Base-by-base conservation (phyloP, 208 protist species). In the Crithidia expoeki region DNA sequence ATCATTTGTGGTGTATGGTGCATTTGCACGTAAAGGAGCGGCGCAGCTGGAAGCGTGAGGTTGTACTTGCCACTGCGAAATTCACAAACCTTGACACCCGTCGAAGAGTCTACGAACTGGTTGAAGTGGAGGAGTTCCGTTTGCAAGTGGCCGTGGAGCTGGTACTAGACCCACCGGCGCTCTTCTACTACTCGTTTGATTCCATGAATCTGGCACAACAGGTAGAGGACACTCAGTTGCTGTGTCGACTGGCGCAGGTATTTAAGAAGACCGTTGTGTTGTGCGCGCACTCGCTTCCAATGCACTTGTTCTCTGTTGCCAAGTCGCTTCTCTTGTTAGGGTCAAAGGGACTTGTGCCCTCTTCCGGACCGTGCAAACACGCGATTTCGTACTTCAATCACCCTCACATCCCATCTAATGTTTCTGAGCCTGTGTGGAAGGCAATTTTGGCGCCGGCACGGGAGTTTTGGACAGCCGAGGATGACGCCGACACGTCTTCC, bases 71-170 rank as follows among this genome's bases (percentile, higher is more conserved):
- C 3, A 67, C 68, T 1, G 63, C 79, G 1, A 57, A 68, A 16
- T 84, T 92, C 49, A 75, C 80, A 23, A 64, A 52, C n/a, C 63
- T 92, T 4, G 72, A 83, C 50, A 56, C 66, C 4, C 21, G n/a
- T n/a, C 73, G 68, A 7, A 72, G 47, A 50, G 68, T 83, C 2
- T 59, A 56, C 28, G 67, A 68, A 23, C 73, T 92, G 16, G 72
- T 61, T 21, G 59, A 60, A 57, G 66, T 62, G 51, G 83, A 84
- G 64, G 52, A 52, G 59, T 84, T 92, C 50, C 73, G 78, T 25
- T 72, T 92, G 66, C 74, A 72, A 63, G 59, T 92, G 38, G 86
- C 77, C 2, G 76, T 89, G 72, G 86, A 92, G 75, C 67, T 92
- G 30, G 72, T 85, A 23, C 74, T 84, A 36, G 83, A 92, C 64